Evolutionary conservation across 176 grass and related monocot species (phyloP).

Genomic region (Zoysia japonica): DNA sequence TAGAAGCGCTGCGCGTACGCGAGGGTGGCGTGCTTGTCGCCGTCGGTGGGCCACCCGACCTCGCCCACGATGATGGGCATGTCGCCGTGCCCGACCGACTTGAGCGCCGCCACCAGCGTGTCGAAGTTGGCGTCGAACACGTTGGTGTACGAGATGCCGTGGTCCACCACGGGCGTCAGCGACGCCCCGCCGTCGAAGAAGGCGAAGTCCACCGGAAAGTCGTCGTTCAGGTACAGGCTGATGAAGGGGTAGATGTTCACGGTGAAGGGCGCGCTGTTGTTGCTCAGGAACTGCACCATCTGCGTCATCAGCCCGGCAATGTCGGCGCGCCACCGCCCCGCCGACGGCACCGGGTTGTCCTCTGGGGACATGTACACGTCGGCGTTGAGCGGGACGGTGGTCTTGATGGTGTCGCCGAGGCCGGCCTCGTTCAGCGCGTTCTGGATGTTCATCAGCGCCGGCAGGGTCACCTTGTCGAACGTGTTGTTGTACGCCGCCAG

Average conservation of each 20-base stretch:
- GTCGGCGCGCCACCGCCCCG: constrained; percentile 53
- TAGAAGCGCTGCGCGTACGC: constrained; percentile 81
- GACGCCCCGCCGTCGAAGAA: no score
- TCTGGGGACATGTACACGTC: constrained; percentile 54
- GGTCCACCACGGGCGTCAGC: no score
- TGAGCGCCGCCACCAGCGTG: constrained; percentile 63
- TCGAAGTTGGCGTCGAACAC: constrained; percentile 69
- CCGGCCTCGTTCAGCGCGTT: constrained; percentile 77
- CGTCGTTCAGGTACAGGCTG: constrained; percentile 2
- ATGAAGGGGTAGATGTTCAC: no score
- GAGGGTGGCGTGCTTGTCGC: constrained; percentile 65
- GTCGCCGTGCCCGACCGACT: constrained; percentile 52
- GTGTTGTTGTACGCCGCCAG: constrained; percentile 68
- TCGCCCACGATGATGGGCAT: constrained; percentile 82
- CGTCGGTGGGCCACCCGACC: constrained; percentile 95
- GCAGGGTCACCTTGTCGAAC: constrained; percentile 74
- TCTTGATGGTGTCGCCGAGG: constrained; percentile 66
- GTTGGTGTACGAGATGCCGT: no score
- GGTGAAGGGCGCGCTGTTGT: no score
- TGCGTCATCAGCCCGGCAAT: constrained; percentile 53
- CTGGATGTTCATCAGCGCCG: constrained; percentile 79
- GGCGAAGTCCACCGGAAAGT: not conserved
- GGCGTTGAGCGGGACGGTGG: constrained; percentile 75
- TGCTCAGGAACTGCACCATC: constrained; percentile 14
- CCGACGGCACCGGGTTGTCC: constrained; percentile 44